phyloP scores from a whole-genome alignment of 2,329 filamentous ascomycete species.

The Lithohypha guttulata region DNA sequence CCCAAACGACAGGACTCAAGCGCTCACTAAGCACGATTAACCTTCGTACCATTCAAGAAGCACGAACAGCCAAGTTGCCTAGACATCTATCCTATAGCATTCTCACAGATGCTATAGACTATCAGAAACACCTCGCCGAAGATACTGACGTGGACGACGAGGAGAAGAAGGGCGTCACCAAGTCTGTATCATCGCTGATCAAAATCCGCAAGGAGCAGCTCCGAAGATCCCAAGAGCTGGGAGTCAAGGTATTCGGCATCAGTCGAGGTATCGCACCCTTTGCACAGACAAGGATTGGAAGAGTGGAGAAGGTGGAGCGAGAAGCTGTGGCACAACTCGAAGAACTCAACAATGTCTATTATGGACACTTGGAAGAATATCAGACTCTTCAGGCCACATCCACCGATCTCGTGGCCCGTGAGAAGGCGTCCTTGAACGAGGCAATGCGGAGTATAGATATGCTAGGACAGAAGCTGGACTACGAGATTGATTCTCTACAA shows the following conservation, averaged over 20 bases:
- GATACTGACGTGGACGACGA: slow-evolving; percentile 8
- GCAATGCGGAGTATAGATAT: slow-evolving; percentile 68
- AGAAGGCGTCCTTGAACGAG: slow-evolving; percentile 59
- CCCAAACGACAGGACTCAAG: slow-evolving; percentile 15
- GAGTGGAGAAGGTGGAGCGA: slow-evolving; percentile 50
- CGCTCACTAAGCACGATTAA: slow-evolving; percentile 18
- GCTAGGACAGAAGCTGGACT: slow-evolving; percentile 75
- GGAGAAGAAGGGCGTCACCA: neutral
- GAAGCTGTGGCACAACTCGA: slow-evolving; percentile 53
- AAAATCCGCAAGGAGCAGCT: slow-evolving; percentile 27
- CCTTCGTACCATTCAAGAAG: slow-evolving; percentile 2
- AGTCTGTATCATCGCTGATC: slow-evolving; percentile 6
- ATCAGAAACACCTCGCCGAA: neutral
- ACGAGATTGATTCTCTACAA: slow-evolving; percentile 73
- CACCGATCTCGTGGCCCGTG: slow-evolving; percentile 57
- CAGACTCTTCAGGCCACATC: slow-evolving; percentile 56
- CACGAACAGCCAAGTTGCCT: neutral
- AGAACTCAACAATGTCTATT: slow-evolving; percentile 56
- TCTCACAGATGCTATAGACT: slow-evolving; percentile 33
- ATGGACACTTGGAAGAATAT: slow-evolving; percentile 59
- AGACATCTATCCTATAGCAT: slow-evolving; percentile 36
- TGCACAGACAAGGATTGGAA: slow-evolving; percentile 33
- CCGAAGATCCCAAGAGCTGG: slow-evolving; percentile 17
- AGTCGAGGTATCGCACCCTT: slow-evolving; percentile 31
- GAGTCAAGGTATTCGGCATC: slow-evolving; percentile 15